phyloP scores from a whole-genome alignment of 2,329 filamentous ascomycete genomes.

The Xylariaceae sp. region DNA sequence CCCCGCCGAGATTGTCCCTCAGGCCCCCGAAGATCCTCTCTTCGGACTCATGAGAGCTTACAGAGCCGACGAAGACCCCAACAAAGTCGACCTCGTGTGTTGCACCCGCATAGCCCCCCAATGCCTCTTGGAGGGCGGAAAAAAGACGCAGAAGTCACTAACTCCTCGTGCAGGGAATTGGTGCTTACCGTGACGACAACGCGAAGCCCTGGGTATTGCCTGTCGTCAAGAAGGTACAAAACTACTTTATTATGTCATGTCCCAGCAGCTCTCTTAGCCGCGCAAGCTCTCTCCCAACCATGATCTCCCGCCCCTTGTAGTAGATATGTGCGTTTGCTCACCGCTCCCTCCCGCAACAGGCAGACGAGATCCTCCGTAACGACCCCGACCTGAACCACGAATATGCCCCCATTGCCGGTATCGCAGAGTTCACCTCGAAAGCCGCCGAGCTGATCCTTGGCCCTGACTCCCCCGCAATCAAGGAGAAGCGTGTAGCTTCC shows the following conservation, averaged over 20 bases:
- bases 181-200: constrained; percentile 90
- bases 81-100: constrained; percentile 89
- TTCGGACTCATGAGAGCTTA: constrained; percentile 91
- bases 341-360: constrained; percentile 48
- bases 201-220: constrained; percentile 97
- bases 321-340: constrained; percentile 12
- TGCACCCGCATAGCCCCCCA: constrained; percentile 1
- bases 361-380: constrained; percentile 81
- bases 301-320: neutral
- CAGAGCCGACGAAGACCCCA: constrained; percentile 67
- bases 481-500: constrained; percentile 75
- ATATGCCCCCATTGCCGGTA: constrained; percentile 93
- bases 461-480: constrained; percentile 71
- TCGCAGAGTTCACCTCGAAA: constrained; percentile 79
- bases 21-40: constrained; percentile 90
- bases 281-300: neutral
- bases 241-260: constrained; percentile 1
- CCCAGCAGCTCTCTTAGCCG: neutral
- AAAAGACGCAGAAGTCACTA: constrained; percentile 1
- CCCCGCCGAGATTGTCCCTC: constrained; percentile 70
- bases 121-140: constrained; percentile 7
- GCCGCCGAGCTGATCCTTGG: constrained; percentile 82
- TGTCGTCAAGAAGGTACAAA: constrained; percentile 85
- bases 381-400: constrained; percentile 95
- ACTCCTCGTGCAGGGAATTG: constrained; percentile 54